Evolutionary conservation across 257 asterid species (phyloP).

Genomic region (Fraxinus cuspidata): DNA sequence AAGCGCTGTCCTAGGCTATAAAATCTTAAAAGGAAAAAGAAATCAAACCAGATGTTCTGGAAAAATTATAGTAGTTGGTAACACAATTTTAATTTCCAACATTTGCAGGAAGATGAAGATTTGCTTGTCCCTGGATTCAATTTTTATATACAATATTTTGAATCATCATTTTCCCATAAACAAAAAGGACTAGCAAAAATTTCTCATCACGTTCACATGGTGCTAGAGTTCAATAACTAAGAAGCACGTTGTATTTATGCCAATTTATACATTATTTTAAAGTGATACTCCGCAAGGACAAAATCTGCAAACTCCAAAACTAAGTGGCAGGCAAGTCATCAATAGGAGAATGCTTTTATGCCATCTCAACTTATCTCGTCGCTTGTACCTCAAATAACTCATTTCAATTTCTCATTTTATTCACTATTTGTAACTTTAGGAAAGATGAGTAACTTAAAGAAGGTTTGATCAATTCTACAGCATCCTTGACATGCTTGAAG

Average conservation of each 20-base stretch:
- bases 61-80: neutral
- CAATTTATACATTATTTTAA: neutral
- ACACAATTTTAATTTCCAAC: neutral
- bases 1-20: neutral
- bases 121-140: neutral
- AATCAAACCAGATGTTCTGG: neutral
- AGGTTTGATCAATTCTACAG: neutral
- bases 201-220: neutral
- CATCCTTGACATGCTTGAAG: constrained; percentile 8
- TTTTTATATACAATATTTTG: neutral
- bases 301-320: neutral
- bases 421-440: neutral
- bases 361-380: neutral
- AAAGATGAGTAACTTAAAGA: neutral
- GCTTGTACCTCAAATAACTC: neutral
- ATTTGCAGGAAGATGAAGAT: neutral
- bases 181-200: neutral
- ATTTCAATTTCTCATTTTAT: neutral
- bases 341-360: neutral
- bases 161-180: neutral
- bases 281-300: neutral
- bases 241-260: neutral
- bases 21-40: neutral
- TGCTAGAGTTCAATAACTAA: neutral
- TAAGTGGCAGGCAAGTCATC: neutral